Evolutionary conservation across 805 yeast genomes (phyloP).

Genomic region (Clavispora carvajalis): DNA sequence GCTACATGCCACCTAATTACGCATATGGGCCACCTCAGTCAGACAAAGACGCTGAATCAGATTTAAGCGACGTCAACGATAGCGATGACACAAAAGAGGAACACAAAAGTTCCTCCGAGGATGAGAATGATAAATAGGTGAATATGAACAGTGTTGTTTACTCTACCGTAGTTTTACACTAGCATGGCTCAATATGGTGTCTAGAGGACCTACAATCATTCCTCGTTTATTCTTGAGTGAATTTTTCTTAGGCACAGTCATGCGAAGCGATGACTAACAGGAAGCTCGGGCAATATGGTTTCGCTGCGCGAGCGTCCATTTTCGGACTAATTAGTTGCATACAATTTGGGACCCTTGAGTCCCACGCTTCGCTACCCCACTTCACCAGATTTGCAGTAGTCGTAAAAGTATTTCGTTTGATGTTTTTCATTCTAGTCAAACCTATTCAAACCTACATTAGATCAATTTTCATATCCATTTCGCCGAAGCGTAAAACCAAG

Average conservation of each 20-base stretch:
- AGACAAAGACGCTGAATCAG: not conserved
- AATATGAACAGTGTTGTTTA: not conserved
- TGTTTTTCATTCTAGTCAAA: too few species aligned
- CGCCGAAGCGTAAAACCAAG: not conserved
- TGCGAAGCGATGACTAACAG: too few species aligned
- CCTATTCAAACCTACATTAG: too few species aligned
- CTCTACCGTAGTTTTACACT: not conserved
- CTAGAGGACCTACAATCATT: too few species aligned
- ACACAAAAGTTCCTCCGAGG: not conserved
- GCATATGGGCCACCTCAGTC: not conserved
- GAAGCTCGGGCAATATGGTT: too few species aligned
- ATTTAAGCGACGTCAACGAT: not conserved
- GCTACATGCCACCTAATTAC: conserved; percentile 2
- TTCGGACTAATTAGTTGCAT: not conserved
- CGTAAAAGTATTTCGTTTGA: too few species aligned
- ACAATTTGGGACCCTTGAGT: not conserved
- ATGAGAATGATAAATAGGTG: not conserved
- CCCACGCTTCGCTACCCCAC: too few species aligned
- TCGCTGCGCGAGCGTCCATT: not conserved
- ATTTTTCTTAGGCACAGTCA: too few species aligned
- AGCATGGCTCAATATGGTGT: too few species aligned
- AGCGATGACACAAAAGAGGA: not conserved
- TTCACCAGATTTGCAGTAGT: too few species aligned
- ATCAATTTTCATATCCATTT: not conserved
- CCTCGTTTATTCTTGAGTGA: too few species aligned